phyloP scores from a whole-genome alignment of 352 stramenopile species.

The Phytophthora tubulina region DNA sequence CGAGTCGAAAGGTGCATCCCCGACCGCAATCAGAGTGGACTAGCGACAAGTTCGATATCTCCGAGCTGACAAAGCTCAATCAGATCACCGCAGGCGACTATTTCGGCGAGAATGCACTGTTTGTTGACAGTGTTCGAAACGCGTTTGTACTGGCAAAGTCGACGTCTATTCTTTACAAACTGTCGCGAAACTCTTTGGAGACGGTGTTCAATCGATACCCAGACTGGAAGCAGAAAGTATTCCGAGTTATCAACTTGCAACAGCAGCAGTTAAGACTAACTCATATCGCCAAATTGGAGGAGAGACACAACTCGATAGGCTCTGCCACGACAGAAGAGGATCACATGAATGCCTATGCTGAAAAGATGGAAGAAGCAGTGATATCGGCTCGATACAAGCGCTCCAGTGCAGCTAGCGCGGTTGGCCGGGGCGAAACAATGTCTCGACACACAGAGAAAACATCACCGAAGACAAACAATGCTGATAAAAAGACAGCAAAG shows the following conservation, averaged over 20 bases:
- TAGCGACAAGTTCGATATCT: conserved; percentile 26
- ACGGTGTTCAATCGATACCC: conserved; percentile 77
- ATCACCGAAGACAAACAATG: background rate
- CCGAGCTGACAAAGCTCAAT: conserved; percentile 59
- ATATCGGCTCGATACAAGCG: conserved; percentile 47
- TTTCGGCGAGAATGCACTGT: conserved; percentile 78
- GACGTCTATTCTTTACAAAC: conserved; percentile 76
- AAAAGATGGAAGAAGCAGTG: conserved; percentile 52
- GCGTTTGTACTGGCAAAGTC: conserved; percentile 65
- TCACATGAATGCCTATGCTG: conserved; percentile 41
- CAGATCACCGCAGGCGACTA: conserved; percentile 61
- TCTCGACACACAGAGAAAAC: conserved; percentile 14
- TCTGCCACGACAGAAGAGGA: conserved; percentile 49
- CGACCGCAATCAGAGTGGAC: conserved; percentile 29
- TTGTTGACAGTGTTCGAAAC: conserved; percentile 68
- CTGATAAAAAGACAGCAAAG: background rate
- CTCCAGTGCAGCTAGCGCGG: conserved; percentile 35
- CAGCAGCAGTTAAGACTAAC: conserved; percentile 62
- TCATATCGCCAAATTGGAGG: conserved; percentile 45
- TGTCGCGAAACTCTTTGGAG: conserved; percentile 74
- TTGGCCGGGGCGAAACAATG: conserved; percentile 25
- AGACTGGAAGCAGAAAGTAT: conserved; percentile 75
- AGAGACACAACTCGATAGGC: conserved; percentile 50
- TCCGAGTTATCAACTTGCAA: conserved; percentile 69
- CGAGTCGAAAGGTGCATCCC: conserved; percentile 37